These are phyloP conservation scores for Nigrospora sphaerica DNA, from an alignment of 2,329 filamentous ascomycete species.

Conservation along the genomic window DNA sequence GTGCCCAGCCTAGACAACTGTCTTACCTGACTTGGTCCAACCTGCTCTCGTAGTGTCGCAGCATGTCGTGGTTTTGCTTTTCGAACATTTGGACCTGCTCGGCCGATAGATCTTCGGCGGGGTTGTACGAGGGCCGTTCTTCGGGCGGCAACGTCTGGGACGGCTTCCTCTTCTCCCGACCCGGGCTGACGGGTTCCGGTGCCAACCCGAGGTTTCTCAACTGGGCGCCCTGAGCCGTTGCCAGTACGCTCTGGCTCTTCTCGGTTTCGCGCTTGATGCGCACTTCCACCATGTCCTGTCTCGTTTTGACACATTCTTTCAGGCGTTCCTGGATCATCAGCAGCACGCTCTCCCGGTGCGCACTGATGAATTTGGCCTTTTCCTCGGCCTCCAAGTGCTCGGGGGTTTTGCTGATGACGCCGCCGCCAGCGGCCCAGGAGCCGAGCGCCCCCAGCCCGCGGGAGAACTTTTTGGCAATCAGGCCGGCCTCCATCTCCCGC, in stretches of 20 bases:
- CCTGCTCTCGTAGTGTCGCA: constrained; percentile 90
- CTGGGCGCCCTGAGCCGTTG: constrained; percentile 48
- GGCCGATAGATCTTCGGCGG: constrained; percentile 54
- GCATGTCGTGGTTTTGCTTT: constrained; percentile 84
- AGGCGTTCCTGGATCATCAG: constrained; percentile 73
- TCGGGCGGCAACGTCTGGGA: constrained; percentile 15
- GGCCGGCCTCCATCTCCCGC: constrained; percentile 63
- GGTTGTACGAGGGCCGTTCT: constrained; percentile 13
- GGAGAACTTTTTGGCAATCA: constrained; percentile 65
- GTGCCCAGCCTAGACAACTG: constrained; percentile 24
- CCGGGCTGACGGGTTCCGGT: constrained; percentile 11
- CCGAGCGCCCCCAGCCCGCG: constrained; percentile 57
- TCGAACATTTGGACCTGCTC: constrained; percentile 93
- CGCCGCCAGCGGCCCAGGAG: constrained; percentile 61
- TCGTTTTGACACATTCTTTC: constrained; percentile 68
- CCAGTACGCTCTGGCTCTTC: constrained; percentile 79
- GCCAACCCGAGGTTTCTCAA: constrained; percentile 6
- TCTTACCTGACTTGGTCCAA: constrained; percentile 82
- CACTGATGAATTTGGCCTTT: constrained; percentile 55
- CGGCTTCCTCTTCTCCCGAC: constrained; percentile 9
- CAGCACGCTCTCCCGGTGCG: constrained; percentile 74
- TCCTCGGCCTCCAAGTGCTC: constrained; percentile 72
- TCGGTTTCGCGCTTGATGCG: constrained; percentile 78
- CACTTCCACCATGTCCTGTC: constrained; percentile 90
- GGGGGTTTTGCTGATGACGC: constrained; percentile 41